phyloP scores from a whole-genome alignment of 2,329 filamentous ascomycete species.

The Lasiodiplodia citricola region DNA sequence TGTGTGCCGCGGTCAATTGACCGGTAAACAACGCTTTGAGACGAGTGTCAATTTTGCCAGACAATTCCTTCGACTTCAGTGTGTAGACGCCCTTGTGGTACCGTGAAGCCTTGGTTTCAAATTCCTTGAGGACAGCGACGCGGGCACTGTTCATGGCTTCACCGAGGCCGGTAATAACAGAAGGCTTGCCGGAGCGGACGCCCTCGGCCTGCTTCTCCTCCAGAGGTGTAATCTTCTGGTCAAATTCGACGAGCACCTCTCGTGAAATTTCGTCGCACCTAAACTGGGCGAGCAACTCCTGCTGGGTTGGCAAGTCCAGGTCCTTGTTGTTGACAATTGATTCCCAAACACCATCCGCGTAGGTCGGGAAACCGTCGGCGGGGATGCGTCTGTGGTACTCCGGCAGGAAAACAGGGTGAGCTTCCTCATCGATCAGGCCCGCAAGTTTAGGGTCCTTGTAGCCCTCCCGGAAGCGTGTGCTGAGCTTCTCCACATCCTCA shows the following conservation, averaged over 20 bases:
- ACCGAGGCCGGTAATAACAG: constrained; percentile 78
- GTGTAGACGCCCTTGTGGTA: constrained; percentile 97
- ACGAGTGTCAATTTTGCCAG: constrained; percentile 83
- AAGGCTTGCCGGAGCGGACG: constrained; percentile 71
- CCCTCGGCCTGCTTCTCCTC: constrained; percentile 85
- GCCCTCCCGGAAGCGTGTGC: constrained; percentile 80
- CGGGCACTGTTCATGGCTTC: constrained; percentile 73
- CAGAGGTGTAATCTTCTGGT: constrained; percentile 78
- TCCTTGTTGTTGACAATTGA: constrained; percentile 99
- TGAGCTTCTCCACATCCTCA: constrained; percentile 77
- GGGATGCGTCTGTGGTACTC: constrained; percentile 97
- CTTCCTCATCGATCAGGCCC: constrained; percentile 70
- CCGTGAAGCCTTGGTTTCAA: constrained; percentile 86
- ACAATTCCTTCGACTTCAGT: constrained; percentile 83
- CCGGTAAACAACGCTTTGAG: constrained; percentile 86
- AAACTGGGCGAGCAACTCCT: constrained; percentile 95
- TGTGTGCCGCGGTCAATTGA: constrained; percentile 89
- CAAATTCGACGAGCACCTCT: constrained; percentile 84
- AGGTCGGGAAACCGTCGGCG: constrained; percentile 93
- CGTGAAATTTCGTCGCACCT: constrained; percentile 95
- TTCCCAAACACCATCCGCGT: constrained; percentile 94
- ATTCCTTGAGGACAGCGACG: constrained; percentile 75
- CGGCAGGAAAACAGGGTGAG: constrained; percentile 82
- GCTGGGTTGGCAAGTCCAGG: constrained; percentile 92
- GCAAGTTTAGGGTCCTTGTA: constrained; percentile 71